Conservation (phyloP, 129 eudicot species). For the Pseudognaphalium luteoalbum region DNA sequence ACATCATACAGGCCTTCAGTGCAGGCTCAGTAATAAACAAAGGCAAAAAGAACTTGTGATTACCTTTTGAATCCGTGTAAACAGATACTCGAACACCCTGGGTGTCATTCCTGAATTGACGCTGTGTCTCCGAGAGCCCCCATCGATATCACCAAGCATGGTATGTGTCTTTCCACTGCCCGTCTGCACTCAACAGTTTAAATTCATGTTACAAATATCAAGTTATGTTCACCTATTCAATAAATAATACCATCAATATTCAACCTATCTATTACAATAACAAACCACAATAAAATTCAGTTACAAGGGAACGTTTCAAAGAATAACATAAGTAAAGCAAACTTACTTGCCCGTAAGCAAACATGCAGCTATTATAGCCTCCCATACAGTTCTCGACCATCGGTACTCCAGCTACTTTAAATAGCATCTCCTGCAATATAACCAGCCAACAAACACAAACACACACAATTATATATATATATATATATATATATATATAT, state of each 20-base stretch:
- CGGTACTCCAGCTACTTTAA: slow-evolving; percentile 91
- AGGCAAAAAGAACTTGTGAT: background rate
- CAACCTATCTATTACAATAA: background rate
- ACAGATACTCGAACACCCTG: slow-evolving; percentile 88
- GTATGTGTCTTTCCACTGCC: slow-evolving; percentile 99
- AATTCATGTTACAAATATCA: background rate
- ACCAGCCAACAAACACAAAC: background rate
- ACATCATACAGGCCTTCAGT: background rate
- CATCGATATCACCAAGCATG: slow-evolving; percentile 98
- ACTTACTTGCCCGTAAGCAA: slow-evolving; percentile 98
- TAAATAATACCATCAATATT: background rate
- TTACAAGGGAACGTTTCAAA: background rate
- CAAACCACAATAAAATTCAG: background rate
- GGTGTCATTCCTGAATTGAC: slow-evolving; percentile 99
- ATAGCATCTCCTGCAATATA: slow-evolving; percentile 73
- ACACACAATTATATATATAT: background rate
- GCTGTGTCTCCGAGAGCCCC: slow-evolving; percentile 91
- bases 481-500: background rate
- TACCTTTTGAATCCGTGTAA: slow-evolving; percentile 97
- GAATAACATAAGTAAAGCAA: background rate
- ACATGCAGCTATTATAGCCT: slow-evolving; percentile 98
- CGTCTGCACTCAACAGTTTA: slow-evolving; percentile 48
- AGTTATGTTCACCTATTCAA: background rate
- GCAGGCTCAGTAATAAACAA: background rate
- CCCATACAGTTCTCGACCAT: slow-evolving; percentile 97